Base-by-base conservation (phyloP, 1,284 basidiomycete genomes). In the Apiotrichum montevideense region DNA sequence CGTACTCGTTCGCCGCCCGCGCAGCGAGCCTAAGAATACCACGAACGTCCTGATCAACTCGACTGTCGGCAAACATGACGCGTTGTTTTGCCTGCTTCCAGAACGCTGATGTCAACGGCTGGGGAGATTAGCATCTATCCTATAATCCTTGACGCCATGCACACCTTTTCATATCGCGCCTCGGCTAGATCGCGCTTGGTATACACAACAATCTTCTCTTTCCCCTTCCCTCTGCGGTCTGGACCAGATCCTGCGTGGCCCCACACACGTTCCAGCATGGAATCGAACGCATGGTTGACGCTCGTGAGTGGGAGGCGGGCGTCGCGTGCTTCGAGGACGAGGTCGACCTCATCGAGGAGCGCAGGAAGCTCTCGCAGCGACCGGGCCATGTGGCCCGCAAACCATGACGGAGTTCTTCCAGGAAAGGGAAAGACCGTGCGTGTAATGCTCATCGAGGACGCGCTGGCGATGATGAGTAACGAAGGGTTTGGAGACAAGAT, bases 271-370 rank as follows among this genome's bases (percentile, higher is more conserved):
- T 67, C 58, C 11, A 79, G 56, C 45, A 77, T 57, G 4, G 85
- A 83, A 81, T 96, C 92, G 57, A 96, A 86, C 9, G 85, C 85
- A 49, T 85, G 83, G 75, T 98, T 98, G 74, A 98, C 90, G 64
- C 87, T 92, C n/a, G 94, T 96, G 57, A 98, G 80, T 3, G 95
- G 95, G 37, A 98, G 80, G 32, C 95, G 84, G 2, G 94, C 86
- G 77, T 98, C 95, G 64, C 95, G 83, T 21, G 94, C 86, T 79
- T 98, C 95, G 61, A 98, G 85, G 52, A 98, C 90, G 58, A 98
- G 84, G 69, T 91, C 90, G 52, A 88, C 93, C 63, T 84, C 85
- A 49, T 83, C 84, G 46, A 96, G 81, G 55, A 91, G 79, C 44
- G 82, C 78, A 10, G 90, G 88, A 40, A 96, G 81, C 74, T 84